phyloP scores from a whole-genome alignment of 2,329 filamentous ascomycete species.

The Pestalotiopsis sp. region DNA sequence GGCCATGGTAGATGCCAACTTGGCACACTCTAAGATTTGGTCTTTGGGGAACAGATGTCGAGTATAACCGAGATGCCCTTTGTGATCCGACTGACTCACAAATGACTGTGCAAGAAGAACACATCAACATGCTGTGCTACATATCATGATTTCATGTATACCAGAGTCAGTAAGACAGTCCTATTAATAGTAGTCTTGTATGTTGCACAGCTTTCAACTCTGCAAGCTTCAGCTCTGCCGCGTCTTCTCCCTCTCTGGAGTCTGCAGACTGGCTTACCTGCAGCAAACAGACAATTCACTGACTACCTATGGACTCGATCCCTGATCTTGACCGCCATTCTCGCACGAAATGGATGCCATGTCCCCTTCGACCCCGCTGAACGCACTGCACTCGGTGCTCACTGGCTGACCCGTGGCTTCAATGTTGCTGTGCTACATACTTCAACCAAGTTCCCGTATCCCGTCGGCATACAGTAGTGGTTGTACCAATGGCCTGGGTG shows the following conservation, averaged over 20 bases:
- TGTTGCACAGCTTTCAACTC: background rate
- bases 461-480: background rate
- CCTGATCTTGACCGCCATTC: conserved; percentile 2
- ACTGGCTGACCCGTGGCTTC: background rate
- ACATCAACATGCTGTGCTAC: background rate
- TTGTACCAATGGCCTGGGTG: background rate
- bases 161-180: background rate
- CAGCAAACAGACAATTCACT: background rate
- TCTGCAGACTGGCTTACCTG: background rate
- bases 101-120: background rate
- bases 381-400: background rate
- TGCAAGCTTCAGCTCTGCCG: background rate
- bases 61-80: background rate
- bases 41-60: background rate
- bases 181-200: background rate
- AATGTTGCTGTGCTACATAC: background rate
- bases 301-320: background rate
- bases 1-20: background rate
- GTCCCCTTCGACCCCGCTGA: background rate
- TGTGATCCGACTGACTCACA: background rate
- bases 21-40: background rate
- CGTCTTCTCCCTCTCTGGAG: background rate
- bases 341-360: background rate
- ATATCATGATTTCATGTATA: background rate
- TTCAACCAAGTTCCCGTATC: background rate